phyloP scores from a whole-genome alignment of 1,284 basidiomycete genomes.

The Malassezia furfur region DNA sequence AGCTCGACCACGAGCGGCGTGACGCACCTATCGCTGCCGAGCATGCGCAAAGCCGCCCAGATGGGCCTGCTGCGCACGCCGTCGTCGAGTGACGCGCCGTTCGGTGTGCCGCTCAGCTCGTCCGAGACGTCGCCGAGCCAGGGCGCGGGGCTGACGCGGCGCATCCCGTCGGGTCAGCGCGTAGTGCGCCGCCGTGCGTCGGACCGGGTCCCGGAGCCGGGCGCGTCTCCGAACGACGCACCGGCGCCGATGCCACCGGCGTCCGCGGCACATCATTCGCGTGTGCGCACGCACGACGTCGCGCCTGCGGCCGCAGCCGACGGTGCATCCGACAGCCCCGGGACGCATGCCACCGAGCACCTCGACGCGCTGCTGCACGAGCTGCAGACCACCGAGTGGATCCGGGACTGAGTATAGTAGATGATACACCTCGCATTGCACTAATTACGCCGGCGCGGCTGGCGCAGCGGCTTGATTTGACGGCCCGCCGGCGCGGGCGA shows the following conservation, averaged over 20 bases:
- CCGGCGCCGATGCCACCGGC: not conserved
- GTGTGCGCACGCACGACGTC: no score
- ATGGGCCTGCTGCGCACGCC: not conserved
- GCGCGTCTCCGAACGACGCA: not conserved
- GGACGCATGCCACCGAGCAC: not conserved
- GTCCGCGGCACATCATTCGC: not conserved
- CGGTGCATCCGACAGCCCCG: not conserved
- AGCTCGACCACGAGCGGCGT: no score
- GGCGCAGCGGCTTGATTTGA: conserved; percentile 33
- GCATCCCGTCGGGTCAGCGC: not conserved
- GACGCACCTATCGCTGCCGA: conserved; percentile 1
- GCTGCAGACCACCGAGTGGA: conserved; percentile 2
- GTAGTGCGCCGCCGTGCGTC: not conserved
- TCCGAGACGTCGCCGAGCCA: not conserved
- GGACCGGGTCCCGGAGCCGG: not conserved
- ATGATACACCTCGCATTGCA: not conserved
- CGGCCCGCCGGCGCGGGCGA: conserved; percentile 22
- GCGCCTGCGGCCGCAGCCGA: no score
- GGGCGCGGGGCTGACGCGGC: not conserved
- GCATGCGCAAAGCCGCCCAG: conserved; percentile 4
- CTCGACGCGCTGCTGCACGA: conserved; percentile 6
- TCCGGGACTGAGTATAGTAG: not conserved
- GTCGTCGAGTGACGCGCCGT: not conserved
- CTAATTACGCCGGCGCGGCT: conserved; percentile 14
- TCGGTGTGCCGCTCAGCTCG: not conserved